Percentiles rank a stretch among this genome's conserved stretches.
phyloP scores from a whole-genome alignment of 495 filamentous ascomycete genomes.

The Letharia columbiana region DNA sequence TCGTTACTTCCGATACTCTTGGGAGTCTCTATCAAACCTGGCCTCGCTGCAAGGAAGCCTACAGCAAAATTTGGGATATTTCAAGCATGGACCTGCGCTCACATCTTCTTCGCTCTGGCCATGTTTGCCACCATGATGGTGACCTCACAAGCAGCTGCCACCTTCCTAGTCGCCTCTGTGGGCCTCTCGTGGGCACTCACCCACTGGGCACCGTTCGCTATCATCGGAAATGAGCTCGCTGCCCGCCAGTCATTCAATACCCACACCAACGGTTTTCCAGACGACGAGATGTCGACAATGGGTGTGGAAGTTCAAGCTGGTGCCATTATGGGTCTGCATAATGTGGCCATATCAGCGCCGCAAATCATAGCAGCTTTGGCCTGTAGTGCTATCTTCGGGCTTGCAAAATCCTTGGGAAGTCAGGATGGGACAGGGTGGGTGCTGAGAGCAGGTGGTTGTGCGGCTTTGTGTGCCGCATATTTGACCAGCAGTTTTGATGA shows the following conservation, averaged over 20 bases:
- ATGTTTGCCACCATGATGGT: conserved; percentile 71
- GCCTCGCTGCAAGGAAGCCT: conserved; percentile 45
- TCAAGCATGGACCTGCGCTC: conserved; percentile 57
- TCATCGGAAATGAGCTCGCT: conserved; percentile 37
- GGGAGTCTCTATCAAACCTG: conserved; percentile 45
- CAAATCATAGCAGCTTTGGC: conserved; percentile 42
- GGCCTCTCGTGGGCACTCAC: conserved; percentile 45
- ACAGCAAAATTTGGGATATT: conserved; percentile 57
- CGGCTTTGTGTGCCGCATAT: conserved; percentile 16
- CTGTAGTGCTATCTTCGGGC: conserved; percentile 35
- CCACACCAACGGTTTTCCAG: conserved; percentile 23
- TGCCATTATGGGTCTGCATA: conserved; percentile 42
- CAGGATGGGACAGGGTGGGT: conserved; percentile 21
- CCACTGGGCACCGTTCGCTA: conserved; percentile 43
- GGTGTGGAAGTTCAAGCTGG: conserved; percentile 36
- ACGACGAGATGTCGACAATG: conserved; percentile 3
- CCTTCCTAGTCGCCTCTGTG: conserved; percentile 45
- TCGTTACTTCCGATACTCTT: conserved; percentile 60
- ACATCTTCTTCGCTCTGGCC: conserved; percentile 55
- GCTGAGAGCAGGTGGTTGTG: conserved; percentile 17
- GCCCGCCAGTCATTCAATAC: conserved; percentile 9
- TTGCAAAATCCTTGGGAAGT: conserved; percentile 15
- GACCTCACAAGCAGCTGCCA: conserved; percentile 57
- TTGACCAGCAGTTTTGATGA: conserved; percentile 16
- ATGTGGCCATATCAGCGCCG: conserved; percentile 42